Percentiles rank a stretch among this genome's conserved stretches.
These are phyloP conservation scores for Cordyceps farinosa DNA, from an alignment of 2,329 filamentous ascomycete genomes.

Conservation along the genomic window DNA sequence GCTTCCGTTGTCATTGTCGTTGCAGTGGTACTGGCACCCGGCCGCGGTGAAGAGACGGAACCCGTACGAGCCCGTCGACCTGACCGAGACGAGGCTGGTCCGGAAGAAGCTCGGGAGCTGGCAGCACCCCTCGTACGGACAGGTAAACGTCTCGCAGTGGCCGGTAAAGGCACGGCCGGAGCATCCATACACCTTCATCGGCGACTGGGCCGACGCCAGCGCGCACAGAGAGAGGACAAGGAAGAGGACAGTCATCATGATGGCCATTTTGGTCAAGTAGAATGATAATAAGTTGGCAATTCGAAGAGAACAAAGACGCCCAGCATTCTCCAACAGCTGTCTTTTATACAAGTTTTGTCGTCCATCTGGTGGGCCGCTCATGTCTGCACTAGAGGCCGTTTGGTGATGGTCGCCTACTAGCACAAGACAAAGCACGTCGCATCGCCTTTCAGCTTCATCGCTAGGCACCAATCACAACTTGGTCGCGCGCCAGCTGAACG, in stretches of 20 bases:
- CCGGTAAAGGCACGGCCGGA: constrained; percentile 5
- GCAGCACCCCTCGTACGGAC: constrained; percentile 11
- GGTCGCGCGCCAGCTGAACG: not conserved
- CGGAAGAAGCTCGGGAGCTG: constrained; percentile 12
- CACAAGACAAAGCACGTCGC: not conserved
- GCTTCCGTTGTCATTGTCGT: constrained; percentile 13
- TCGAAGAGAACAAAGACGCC: not conserved
- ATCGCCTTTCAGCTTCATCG: not conserved
- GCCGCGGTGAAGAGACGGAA: constrained; percentile 9
- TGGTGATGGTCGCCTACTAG: not conserved
- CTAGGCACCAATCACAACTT: not conserved
- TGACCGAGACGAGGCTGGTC: constrained; percentile 14
- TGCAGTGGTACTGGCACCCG: constrained; percentile 11
- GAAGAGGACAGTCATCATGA: not conserved
- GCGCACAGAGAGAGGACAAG: constrained; percentile 10
- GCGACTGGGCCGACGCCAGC: not conserved
- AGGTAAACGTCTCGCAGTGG: constrained; percentile 8
- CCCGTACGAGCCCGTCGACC: constrained; percentile 8
- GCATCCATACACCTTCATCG: constrained; percentile 4
- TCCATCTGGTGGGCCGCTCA: not conserved
- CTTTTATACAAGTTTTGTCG: not conserved
- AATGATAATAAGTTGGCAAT: not conserved
- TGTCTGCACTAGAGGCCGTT: not conserved
- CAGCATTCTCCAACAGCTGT: not conserved
- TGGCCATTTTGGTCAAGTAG: not conserved